Base-by-base conservation (phyloP, 179 eudicot genomes). In the Corrigiola litoralis region DNA sequence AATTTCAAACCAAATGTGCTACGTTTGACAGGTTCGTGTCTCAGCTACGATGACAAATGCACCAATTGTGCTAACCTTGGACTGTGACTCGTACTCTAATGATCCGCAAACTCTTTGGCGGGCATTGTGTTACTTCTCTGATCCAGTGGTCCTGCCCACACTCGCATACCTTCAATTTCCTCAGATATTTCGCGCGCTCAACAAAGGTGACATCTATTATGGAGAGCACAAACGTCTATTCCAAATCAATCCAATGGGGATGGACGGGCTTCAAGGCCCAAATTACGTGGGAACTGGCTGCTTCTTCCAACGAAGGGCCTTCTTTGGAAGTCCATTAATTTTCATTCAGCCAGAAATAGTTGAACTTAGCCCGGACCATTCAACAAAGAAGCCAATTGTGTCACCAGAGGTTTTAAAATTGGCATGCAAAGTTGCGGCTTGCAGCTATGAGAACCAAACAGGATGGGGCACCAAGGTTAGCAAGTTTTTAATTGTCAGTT, bases 1-100 rank as follows among this genome's bases (percentile, higher is more conserved):
- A n/a, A n/a, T n/a, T n/a, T n/a, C n/a, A n/a, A n/a, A n/a, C n/a
- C n/a, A n/a, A 1, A 25, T 29, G 27, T 5, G 32, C 44, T 31
- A 0, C 47, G 16, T 5, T 47, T 28, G 27, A 44, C 29, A 92
- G 96, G 78, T 94, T 62, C 95, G 99, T 20, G 95, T 90, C 8
- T 94, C 99, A 16, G 89, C 81, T 2, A 31, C 64, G n/a, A 81
- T 90, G 94, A 86, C 89, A 59, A 94, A 90, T 75, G 90, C 97
- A 8, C 97, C 99, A 0, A 75, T 94, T 8, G 55, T 94, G 14
- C 63, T 90, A 41, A 85, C 85, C 20, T 67, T 84, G 42, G 99
- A 94, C 27, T 90, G 99, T 33, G 99, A 94, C 70, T 81, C 81
- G 78, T 79, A 75, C 48, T 90, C 97, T 0, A 94, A 90, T 5